Base-by-base conservation (phyloP, 371 early-diverging fungal genomes). In the Zopfochytrium polystomum region DNA sequence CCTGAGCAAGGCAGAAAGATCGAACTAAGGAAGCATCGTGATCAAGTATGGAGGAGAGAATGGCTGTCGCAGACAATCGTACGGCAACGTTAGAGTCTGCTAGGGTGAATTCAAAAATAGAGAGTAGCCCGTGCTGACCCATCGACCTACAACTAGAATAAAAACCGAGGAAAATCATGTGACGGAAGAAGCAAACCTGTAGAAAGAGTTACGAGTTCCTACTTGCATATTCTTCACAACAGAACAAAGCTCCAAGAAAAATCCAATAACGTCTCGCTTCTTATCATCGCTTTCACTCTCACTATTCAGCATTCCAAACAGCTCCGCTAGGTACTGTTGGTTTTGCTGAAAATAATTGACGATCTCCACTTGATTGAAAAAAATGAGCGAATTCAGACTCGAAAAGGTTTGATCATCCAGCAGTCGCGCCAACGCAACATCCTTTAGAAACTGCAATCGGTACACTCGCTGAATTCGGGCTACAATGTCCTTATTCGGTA, bases 361-460 rank as follows among this genome's bases (percentile, higher is more conserved):
- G 42, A 95, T 89, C 26, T 92, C 92, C 35, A 86, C 75, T 60
- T 93, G 80, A 65, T 88, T 89, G 71, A 86, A 87, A 65, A 84
- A 88, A 5, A 88, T 83, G 48, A 92, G 70, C 0, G 88, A 82
- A 33, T 80, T 80, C 44, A 95, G 65, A 9, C 82, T 74, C 1
- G 91, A 77, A 32, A 82, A 74, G 3, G 86, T 80, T 2, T 71
- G 71, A 30, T 95, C 95, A 56, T 91, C 91, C 27, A 89, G 63
- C 23, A 82, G 66, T 0, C 86, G 78, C 5, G 83, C 82, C 18
- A 92, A 74, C 2, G 89, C 89, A 0, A 86, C 86, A 63, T 91
- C 92, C 50, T 88, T 87, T 13, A 96, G 75, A 56, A 84, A 96
- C 59, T 87, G 90, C 3, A 91, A 62, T 3, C 95, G 84, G 59